Conservation (phyloP, 1,284 basidiomycete species). For the Cystobasidium sp. region DNA sequence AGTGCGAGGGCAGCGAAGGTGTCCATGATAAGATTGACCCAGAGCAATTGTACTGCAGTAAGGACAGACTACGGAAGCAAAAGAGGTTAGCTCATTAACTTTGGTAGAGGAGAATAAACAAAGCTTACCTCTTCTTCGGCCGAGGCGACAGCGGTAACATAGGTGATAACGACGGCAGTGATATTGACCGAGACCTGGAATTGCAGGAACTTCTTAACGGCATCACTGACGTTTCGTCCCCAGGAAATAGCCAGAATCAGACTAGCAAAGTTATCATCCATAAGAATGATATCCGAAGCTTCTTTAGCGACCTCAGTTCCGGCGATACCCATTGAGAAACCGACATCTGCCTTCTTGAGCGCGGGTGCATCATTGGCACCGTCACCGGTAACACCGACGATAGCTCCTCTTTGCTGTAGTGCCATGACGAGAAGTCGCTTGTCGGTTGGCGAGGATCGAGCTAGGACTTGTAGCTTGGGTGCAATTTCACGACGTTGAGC, state of each 20-base stretch:
- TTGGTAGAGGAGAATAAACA: constrained; percentile 54
- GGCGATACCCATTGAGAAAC: constrained; percentile 92
- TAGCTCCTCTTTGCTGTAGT: constrained; percentile 78
- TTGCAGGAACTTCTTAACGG: constrained; percentile 95
- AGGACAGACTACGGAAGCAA: constrained; percentile 62
- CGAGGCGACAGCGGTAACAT: constrained; percentile 85
- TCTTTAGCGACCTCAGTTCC: constrained; percentile 99
- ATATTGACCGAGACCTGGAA: constrained; percentile 98
- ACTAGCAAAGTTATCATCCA: constrained; percentile 92
- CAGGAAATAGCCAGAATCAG: constrained; percentile 98
- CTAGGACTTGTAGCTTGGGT: constrained; percentile 67
- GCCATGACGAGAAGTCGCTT: constrained; percentile 92
- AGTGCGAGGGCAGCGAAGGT: constrained; percentile 96
- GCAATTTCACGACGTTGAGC: constrained; percentile 62
- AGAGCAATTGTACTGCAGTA: constrained; percentile 93
- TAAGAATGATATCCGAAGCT: constrained; percentile 97
- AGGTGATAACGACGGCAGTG: constrained; percentile 92
- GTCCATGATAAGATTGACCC: constrained; percentile 85
- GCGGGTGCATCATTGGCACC: constrained; percentile 98
- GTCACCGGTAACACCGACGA: constrained; percentile 96
- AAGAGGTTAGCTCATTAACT: constrained; percentile 81
- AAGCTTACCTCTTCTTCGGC: constrained; percentile 68
- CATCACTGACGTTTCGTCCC: constrained; percentile 97
- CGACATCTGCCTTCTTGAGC: constrained; percentile 79
- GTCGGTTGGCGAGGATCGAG: constrained; percentile 96